A percentile compares a stretch with the other conserved stretches of the same genome.
phyloP scores from a whole-genome alignment of 192 early-diverging fungal genomes.

The Dissophora ornata region DNA sequence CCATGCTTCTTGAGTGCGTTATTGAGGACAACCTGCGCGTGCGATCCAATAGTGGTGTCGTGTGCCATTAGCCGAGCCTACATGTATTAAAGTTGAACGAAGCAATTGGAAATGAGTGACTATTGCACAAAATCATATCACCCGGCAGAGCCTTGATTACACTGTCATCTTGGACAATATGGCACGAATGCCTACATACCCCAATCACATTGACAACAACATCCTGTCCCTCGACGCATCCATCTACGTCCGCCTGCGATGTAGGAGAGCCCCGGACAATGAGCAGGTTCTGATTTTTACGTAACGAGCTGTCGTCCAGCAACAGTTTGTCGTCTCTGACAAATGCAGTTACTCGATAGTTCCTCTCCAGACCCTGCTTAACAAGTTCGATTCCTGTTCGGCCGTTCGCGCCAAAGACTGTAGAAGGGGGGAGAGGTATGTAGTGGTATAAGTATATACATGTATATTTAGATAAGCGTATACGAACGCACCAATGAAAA shows the following conservation, averaged over 20 bases:
- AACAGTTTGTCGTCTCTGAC: conserved; percentile 43
- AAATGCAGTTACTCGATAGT: conserved; percentile 53
- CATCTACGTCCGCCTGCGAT: conserved; percentile 46
- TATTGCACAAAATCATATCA: too few relatives aligned
- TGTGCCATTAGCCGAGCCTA: conserved; percentile 49
- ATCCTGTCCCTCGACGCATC: conserved; percentile 55
- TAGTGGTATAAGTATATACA: too few relatives aligned
- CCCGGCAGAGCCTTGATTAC: too few relatives aligned
- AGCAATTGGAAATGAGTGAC: too few relatives aligned
- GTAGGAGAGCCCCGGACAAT: conserved; percentile 49
- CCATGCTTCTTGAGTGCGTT: conserved; percentile 52
- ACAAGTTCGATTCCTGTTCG: conserved; percentile 51
- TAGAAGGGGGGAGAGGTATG: background rate
- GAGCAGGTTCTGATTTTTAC: conserved; percentile 52
- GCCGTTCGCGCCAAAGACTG: conserved; percentile 54
- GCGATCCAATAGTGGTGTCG: conserved; percentile 44
- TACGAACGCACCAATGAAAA: too few relatives aligned
- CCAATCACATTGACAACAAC: conserved; percentile 56
- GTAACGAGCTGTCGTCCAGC: conserved; percentile 30
- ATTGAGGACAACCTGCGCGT: conserved; percentile 47
- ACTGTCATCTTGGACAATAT: too few relatives aligned
- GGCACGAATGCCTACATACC: too few relatives aligned
- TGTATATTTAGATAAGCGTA: too few relatives aligned
- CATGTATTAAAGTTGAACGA: background rate
- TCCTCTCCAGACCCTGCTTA: conserved; percentile 48